A percentile compares a stretch with the other conserved stretches of the same genome.
phyloP scores from a whole-genome alignment of 2,329 filamentous ascomycete genomes.

The Acrocalymma vagum region DNA sequence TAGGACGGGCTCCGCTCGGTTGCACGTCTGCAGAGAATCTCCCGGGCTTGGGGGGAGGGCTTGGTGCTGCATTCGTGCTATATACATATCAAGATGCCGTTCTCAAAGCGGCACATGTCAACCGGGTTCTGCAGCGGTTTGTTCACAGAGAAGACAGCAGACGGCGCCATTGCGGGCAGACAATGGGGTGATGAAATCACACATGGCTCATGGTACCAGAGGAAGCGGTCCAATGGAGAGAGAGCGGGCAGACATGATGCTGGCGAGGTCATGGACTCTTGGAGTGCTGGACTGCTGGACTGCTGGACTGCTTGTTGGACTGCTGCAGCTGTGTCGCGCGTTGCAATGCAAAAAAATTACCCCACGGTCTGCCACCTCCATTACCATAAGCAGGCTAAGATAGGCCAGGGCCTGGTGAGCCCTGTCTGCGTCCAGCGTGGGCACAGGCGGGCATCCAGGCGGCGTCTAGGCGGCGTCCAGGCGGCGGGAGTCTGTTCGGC shows the following conservation, averaged over 20 bases:
- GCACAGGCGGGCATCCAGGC: no score
- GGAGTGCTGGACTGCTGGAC: not conserved
- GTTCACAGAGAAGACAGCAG: no score
- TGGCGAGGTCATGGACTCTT: no score
- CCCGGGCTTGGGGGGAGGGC: constrained; percentile 23
- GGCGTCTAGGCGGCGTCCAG: constrained; percentile 21
- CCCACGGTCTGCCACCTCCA: constrained; percentile 45
- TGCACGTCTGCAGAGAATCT: constrained; percentile 25
- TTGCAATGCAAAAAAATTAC: no score
- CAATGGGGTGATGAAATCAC: constrained; percentile 31
- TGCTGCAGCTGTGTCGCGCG: constrained; percentile 35
- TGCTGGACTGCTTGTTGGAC: not conserved
- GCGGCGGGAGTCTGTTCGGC: constrained; percentile 33
- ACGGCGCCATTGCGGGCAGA: constrained; percentile 14
- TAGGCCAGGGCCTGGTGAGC: no score
- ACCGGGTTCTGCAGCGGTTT: no score
- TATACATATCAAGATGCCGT: constrained; percentile 17
- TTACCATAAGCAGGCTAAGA: constrained; percentile 30
- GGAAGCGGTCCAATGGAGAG: no score
- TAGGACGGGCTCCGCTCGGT: constrained; percentile 25
- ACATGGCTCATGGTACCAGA: constrained; percentile 7
- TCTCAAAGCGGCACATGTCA: constrained; percentile 29
- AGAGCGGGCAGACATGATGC: no score
- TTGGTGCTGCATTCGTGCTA: constrained; percentile 27
- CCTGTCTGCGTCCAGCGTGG: no score